Evolutionary conservation across 1,284 basidiomycete species (phyloP), one percentile per base, ranked within the genome.

Genomic region (Retiboletus fuscus): DNA sequence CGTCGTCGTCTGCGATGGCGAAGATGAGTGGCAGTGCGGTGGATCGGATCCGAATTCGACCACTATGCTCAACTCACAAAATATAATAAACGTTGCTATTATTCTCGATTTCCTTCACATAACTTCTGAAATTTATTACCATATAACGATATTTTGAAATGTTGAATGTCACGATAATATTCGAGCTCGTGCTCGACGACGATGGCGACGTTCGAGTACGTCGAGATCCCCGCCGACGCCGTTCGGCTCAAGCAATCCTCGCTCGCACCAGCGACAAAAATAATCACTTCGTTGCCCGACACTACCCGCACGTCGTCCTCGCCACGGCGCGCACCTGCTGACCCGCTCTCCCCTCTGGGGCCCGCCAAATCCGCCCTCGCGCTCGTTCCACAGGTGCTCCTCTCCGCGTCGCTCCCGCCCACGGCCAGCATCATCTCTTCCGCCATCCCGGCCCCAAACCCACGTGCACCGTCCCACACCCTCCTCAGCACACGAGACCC

Each of bases 401-500:
- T 76, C 69, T 77, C 78, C 46, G 65, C 72, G 4, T 71, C 75
- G n/a, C n/a, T 62, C 44, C 58, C 69, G 4, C 64, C 72, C 26
- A 41, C 71, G 1, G 46, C 75, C 39, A 64, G 58, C 39, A 57
- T 67, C 55, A 69, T 74, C 26, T 61, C 79, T 2, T 76, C 74
- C 16, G 69, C 77, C 57, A 75, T 76, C n/a, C 65, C 69, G 8
- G 65, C 77, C 3, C 65, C 82, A 22, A 81, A 76, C 41, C 74
- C 79, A 39, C 66, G 77, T 75, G 55, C 69, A 43, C 24, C 70
- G 39, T 30, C 75, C 16, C 67, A 74, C 28, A 72, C 81, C 24
- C 79, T 90, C 41, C 77, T 90, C 28, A 85, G 84, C 47, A 86
- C 86, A 12, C 83, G 85, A 16, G 92, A 93, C 73, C 88, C 93